A percentile compares a stretch with the other conserved stretches of the same genome.
Evolutionary conservation across 73 alveolate species (phyloP).

Genomic region (Tetrahymena borealis): DNA sequence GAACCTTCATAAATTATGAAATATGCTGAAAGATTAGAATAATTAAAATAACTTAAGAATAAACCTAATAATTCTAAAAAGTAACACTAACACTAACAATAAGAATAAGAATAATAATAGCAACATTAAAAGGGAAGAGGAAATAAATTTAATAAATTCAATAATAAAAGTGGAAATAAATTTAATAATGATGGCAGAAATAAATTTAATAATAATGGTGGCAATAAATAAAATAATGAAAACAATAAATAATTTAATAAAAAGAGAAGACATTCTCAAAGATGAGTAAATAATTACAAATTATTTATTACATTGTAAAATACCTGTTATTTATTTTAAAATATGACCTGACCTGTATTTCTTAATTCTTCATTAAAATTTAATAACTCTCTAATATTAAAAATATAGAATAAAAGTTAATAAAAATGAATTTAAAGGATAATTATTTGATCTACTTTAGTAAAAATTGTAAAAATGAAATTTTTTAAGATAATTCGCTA

Average conservation of each 20-base stretch:
- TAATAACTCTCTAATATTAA: too few relatives aligned
- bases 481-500: too few relatives aligned
- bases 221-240: neutral
- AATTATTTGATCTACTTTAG: too few relatives aligned
- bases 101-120: neutral
- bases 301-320: too few relatives aligned
- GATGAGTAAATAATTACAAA: neutral
- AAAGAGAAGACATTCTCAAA: neutral
- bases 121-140: neutral
- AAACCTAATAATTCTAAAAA: too few relatives aligned
- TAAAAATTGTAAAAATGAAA: too few relatives aligned
- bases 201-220: neutral
- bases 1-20: neutral
- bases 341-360: neutral
- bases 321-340: too few relatives aligned
- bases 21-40: neutral
- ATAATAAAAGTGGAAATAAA: neutral
- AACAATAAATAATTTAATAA: neutral
- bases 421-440: too few relatives aligned
- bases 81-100: too few relatives aligned
- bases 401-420: too few relatives aligned
- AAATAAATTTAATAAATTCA: neutral
- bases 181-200: neutral
- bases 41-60: neutral
- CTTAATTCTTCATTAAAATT: neutral